Percentiles rank a stretch among this genome's conserved stretches.
phyloP scores from a whole-genome alignment of 179 eudicot genomes.

The Heliamphora pulchella region DNA sequence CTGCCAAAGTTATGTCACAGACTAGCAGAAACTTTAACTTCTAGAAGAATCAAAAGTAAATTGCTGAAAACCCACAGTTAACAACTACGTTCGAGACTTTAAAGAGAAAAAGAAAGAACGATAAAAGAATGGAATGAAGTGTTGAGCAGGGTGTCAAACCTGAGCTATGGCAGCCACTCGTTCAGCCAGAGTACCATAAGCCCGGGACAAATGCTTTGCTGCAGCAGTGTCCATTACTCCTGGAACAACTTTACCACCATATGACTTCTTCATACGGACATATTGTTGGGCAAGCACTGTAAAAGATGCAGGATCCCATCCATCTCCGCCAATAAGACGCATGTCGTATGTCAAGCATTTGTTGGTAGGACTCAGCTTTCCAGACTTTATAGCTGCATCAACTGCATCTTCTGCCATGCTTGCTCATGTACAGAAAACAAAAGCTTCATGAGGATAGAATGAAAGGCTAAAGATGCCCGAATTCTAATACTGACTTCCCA shows the following conservation, averaged over 20 bases:
- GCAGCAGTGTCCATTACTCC: slow-evolving; percentile 88
- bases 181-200: slow-evolving; percentile 80
- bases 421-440: slow-evolving; percentile 10
- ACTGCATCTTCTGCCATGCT: slow-evolving; percentile 99
- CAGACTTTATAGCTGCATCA: slow-evolving; percentile 75
- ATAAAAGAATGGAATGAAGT: background rate
- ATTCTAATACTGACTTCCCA: background rate
- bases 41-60: background rate
- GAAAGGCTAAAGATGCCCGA: slow-evolving; percentile 9
- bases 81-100: background rate
- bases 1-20: background rate
- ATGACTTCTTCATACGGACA: slow-evolving; percentile 61
- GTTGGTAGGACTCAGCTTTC: slow-evolving; percentile 57
- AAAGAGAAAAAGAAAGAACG: background rate
- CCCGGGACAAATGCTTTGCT: slow-evolving; percentile 86
- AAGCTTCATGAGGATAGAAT: slow-evolving; percentile 1
- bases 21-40: background rate
- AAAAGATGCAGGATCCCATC: slow-evolving; percentile 87
- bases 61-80: background rate
- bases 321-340: slow-evolving; percentile 67
- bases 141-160: slow-evolving; percentile 5
- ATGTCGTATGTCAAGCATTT: slow-evolving; percentile 58
- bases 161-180: slow-evolving; percentile 19
- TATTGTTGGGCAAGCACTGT: slow-evolving; percentile 83
- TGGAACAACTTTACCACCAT: slow-evolving; percentile 68